Evolutionary conservation across 2,329 filamentous ascomycete species (phyloP).

Genomic region (Aspergillus aculeatus): DNA sequence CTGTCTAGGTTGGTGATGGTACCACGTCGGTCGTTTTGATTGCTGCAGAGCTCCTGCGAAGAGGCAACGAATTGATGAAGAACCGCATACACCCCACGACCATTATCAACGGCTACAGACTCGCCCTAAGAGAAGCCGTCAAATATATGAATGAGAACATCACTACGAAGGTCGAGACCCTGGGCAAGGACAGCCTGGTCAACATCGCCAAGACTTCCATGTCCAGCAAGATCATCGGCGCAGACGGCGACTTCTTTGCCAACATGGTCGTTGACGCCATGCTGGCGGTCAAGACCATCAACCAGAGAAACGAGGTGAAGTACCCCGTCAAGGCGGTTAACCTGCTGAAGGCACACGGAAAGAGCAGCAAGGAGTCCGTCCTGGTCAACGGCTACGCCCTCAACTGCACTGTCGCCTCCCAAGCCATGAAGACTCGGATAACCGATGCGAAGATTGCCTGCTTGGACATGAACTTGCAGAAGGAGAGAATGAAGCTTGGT

Average conservation of each 20-base stretch:
- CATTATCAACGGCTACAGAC: constrained; percentile 96
- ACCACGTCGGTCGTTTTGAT: constrained; percentile 98
- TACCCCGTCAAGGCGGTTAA: constrained; percentile 99
- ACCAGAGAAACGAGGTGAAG: constrained; percentile 86
- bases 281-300: constrained; percentile 87
- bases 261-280: constrained; percentile 98
- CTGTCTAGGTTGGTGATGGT: constrained; percentile 75
- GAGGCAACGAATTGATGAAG: constrained; percentile 98
- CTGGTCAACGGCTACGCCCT: constrained; percentile 94
- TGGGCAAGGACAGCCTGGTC: constrained; percentile 85
- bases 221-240: constrained; percentile 98
- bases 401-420: constrained; percentile 97
- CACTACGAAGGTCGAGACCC: constrained; percentile 87
- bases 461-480: constrained; percentile 96
- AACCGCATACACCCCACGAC: constrained; percentile 99
- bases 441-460: constrained; percentile 94
- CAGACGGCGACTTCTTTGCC: constrained; percentile 94
- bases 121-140: constrained; percentile 91
- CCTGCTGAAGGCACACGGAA: constrained; percentile 96
- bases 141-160: constrained; percentile 99
- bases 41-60: constrained; percentile 86
- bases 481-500: constrained; percentile 98
- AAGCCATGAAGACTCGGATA: constrained; percentile 93
- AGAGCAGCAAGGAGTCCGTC: constrained; percentile 82
- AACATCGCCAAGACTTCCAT: constrained; percentile 98